Base-by-base conservation (phyloP, 495 filamentous ascomycete species). In the Penicillium argentinense region DNA sequence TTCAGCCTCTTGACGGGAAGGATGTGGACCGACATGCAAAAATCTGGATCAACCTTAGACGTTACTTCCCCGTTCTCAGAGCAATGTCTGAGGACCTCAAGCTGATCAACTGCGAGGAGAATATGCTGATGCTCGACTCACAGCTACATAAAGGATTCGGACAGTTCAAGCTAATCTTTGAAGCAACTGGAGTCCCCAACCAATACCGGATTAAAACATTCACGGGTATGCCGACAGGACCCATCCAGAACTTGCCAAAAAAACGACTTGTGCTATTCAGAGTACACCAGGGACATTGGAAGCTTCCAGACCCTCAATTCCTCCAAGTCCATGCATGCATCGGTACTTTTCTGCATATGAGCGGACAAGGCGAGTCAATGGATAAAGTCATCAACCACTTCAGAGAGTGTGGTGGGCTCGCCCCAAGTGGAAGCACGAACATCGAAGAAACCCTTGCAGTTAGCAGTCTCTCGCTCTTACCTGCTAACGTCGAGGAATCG, bases 151-250 rank as follows among this genome's bases (percentile, higher is more conserved):
- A 7, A 13, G 40, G 45, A 45, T 49, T 54, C 39, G 45, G 51
- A 22, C 26, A 45, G 27, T 54, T 54, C 33, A 39, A 27, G 17
- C 19, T 54, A 13, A 24, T 45, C 41, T 45, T 54, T 45, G 39
- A 49, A 36, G 40, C 25, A 41, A 54, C 51, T 26, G 28, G 45
- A 21, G 21, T 41, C 29, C 13, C 33, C 22, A 25, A 54, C 45
- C 45, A 54, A 29, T 54, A 54, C 34, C 18, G 34, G 13, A 45
- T 54, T 26, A 54, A 54, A 45, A 45, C 51, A 26, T 54, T 49
- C 42, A 40, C 39, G 24, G 40, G 38, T 24, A 29, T 27, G n/a
- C 19, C 34, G 24, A 43, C 43, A 32, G 26, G 36, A n/a, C 5
- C 44, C 6, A 32, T 47, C 42, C 29, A 18, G 28, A 25, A 16